phyloP scores from a whole-genome alignment of 1,284 basidiomycete species.

The Irpex sp. region DNA sequence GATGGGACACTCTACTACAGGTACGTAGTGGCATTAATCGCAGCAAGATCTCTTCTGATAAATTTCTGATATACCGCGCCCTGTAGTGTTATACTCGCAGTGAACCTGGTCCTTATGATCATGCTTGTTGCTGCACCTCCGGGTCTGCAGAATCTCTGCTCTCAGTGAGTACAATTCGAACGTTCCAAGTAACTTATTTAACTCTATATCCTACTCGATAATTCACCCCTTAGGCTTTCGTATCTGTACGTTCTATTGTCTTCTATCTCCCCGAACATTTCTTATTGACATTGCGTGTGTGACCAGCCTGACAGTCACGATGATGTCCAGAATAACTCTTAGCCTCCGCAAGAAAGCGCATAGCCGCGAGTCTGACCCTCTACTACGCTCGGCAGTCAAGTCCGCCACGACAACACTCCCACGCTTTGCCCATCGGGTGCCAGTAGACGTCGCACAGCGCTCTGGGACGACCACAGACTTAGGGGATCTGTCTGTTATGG shows the following conservation, averaged over 20 bases:
- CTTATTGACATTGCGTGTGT: too few species aligned
- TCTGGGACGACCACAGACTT: not conserved
- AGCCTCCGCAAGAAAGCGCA: conserved; percentile 16
- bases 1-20: conserved; percentile 55
- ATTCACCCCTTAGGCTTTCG: conserved; percentile 34
- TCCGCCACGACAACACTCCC: conserved; percentile 1
- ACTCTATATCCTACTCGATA: not conserved
- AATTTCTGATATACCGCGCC: not conserved
- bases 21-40: conserved; percentile 28
- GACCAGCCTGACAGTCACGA: conserved; percentile 15
- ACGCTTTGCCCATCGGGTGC: not conserved
- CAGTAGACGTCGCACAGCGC: too few species aligned
- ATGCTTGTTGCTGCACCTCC: conserved; percentile 44
- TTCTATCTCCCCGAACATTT: not conserved
- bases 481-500: conserved; percentile 6
- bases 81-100: conserved; percentile 46
- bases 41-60: too few species aligned
- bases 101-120: conserved; percentile 47
- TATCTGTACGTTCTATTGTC: conserved; percentile 37
- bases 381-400: not conserved
- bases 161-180: conserved; percentile 38
- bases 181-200: not conserved
- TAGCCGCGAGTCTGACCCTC: not conserved
- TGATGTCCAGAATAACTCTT: conserved; percentile 19
- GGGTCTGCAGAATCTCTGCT: conserved; percentile 47